phyloP scores from a whole-genome alignment of 495 filamentous ascomycete genomes.

The Penicillium pancosmium region DNA sequence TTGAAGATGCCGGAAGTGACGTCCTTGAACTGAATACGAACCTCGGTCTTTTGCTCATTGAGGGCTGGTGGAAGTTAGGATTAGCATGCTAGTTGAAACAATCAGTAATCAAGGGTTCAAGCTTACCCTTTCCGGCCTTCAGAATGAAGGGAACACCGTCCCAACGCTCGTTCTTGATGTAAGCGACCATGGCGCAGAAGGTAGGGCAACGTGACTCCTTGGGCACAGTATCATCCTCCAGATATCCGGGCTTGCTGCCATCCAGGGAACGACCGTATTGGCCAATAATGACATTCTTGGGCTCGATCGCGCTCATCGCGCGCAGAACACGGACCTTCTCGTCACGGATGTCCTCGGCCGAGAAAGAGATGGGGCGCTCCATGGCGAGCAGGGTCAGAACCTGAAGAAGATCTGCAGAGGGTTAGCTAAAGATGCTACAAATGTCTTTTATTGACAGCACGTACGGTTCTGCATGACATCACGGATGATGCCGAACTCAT shows the following conservation, averaged over 20 bases:
- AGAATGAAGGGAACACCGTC: slow-evolving; percentile 99
- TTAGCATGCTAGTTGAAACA: neutral
- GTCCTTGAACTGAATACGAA: slow-evolving; percentile 99
- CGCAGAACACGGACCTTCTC: slow-evolving; percentile 96
- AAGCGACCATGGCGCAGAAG: slow-evolving; percentile 94
- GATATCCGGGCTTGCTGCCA: slow-evolving; percentile 95
- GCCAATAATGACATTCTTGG: slow-evolving; percentile 99
- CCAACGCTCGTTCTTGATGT: slow-evolving; percentile 99
- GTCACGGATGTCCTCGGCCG: slow-evolving; percentile 96
- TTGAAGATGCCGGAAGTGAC: slow-evolving; percentile 99
- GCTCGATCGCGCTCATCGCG: slow-evolving; percentile 92
- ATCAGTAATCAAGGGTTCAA: neutral
- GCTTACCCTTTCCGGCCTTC: slow-evolving; percentile 89
- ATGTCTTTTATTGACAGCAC: slow-evolving; percentile 17
- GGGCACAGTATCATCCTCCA: slow-evolving; percentile 98
- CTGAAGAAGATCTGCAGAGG: slow-evolving; percentile 75
- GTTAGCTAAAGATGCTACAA: slow-evolving; percentile 20
- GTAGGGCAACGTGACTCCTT: slow-evolving; percentile 97
- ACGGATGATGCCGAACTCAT: slow-evolving; percentile 99
- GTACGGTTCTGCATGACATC: slow-evolving; percentile 95
- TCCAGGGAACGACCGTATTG: slow-evolving; percentile 97
- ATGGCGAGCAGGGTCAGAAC: slow-evolving; percentile 95
- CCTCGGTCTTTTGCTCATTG: slow-evolving; percentile 99
- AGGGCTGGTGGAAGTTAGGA: slow-evolving; percentile 57
- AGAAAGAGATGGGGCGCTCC: slow-evolving; percentile 98